Evolutionary conservation across 176 grass and related monocot species (phyloP).

Genomic region (Microstegium vimineum): DNA sequence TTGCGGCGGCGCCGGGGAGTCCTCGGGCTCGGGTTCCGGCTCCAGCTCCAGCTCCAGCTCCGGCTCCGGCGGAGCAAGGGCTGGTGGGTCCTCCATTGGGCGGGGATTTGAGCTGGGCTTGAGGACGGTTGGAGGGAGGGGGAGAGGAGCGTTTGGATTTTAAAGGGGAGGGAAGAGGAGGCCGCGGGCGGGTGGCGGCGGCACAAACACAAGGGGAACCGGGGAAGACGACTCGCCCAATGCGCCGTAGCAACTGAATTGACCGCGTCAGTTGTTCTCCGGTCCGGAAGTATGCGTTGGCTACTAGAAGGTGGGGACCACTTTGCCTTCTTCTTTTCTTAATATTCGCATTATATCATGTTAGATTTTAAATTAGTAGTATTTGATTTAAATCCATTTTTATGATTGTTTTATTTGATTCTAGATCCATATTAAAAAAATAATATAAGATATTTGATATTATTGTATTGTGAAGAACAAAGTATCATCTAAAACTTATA

Average conservation of each 20-base stretch:
- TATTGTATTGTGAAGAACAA: no score
- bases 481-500: no score
- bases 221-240: background rate
- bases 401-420: no score
- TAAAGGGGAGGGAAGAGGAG: background rate
- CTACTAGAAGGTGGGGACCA: background rate
- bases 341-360: no score
- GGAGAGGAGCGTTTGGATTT: constrained; percentile 22
- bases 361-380: no score
- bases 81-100: background rate
- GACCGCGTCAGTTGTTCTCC: constrained; percentile 9
- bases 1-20: no score
- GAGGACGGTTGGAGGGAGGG: background rate
- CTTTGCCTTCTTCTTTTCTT: background rate
- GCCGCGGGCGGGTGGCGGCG: background rate
- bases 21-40: no score
- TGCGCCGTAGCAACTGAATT: constrained; percentile 17
- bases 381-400: no score
- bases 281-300: background rate
- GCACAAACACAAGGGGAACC: background rate
- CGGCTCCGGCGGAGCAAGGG: background rate
- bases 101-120: background rate
- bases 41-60: background rate
- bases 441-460: no score
- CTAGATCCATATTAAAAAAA: no score